Percentiles rank a stretch among this genome's conserved stretches.
These are phyloP conservation scores for Gnetum montanum DNA, from an alignment of 75 land plant species.

Conservation along the genomic window DNA sequence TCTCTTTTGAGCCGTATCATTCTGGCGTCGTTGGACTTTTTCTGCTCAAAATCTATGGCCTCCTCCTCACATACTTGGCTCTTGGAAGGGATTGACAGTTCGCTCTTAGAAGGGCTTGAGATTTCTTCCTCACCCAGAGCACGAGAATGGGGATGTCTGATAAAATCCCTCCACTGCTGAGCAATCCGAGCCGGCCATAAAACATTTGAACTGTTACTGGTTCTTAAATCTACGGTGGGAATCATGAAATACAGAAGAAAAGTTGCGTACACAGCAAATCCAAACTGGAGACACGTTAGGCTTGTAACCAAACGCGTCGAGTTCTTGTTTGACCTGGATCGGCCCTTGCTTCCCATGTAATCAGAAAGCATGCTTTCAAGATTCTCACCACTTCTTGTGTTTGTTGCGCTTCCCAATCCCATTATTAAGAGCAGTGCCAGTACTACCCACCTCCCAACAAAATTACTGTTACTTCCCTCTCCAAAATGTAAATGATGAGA, in stretches of 20 bases:
- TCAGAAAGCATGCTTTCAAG: constrained; percentile 53
- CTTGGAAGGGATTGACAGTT: constrained; percentile 3
- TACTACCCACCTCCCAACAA: background rate
- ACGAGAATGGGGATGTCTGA: constrained; percentile 21
- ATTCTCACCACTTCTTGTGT: constrained; percentile 37
- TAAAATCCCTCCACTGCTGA: constrained; percentile 54
- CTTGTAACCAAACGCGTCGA: constrained; percentile 44
- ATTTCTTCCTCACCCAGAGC: constrained; percentile 26
- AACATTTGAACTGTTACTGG: constrained; percentile 44
- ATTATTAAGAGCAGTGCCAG: constrained; percentile 3
- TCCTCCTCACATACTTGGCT: constrained; percentile 69
- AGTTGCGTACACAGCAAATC: constrained; percentile 88
- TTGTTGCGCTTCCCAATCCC: constrained; percentile 32
- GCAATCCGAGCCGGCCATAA: constrained; percentile 69
- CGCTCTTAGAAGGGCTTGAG: background rate
- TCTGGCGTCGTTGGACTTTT: constrained; percentile 65
- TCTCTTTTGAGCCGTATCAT: constrained; percentile 80
- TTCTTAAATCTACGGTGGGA: constrained; percentile 70
- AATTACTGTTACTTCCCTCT: too few species aligned
- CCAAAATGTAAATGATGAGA: background rate
- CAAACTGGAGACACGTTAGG: constrained; percentile 80
- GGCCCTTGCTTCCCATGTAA: constrained; percentile 32
- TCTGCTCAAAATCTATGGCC: constrained; percentile 74
- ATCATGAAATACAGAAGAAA: constrained; percentile 89
- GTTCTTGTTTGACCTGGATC: constrained; percentile 13